Base-by-base conservation (phyloP, 495 filamentous ascomycete genomes). In the Aspergillus saccharolyticus region DNA sequence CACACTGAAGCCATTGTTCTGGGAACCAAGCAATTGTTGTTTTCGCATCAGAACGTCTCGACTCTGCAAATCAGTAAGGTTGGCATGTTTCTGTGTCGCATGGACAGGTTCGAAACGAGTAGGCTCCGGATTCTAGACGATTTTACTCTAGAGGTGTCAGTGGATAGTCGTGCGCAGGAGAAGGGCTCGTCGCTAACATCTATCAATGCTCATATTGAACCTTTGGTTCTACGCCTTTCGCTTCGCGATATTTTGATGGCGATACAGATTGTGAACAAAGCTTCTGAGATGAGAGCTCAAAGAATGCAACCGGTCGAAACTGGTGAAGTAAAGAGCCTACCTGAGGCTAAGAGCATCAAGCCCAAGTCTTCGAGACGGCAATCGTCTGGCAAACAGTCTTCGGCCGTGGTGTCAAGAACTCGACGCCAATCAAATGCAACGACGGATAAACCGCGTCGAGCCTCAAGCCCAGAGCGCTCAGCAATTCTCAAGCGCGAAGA, bases 71-170 rank as follows among this genome's bases (percentile, higher is more conserved):
- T 97, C 9, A 88, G 88, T 39, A 84, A 96, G 64, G 85, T 97
- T 46, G 95, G 94, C 55, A 97, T 98, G 92, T 98, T 97, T 71
- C 76, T 98, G 39, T 98, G 94, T 67, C 89, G 94, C 24, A 97
- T 98, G 95, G 94, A 98, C 66, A 88, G 88, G 59, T 96, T 96
- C 60, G 92, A 96, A 54, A 89, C 85, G 17, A 88, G 83, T 52
- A 81, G 89, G 39, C 82, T 97, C 43, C 85, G 95, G 20, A 96
- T 98, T 61, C 80, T 98, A 20, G 94, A 98, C 66, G 90, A 97
- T 66, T 97, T 97, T 70, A 96, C 91, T 8, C 67, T 97, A 28
- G 88, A 91, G 58, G 78, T 96, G 61, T 92, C 91, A 3, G 83
- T 97, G 78, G 91, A 97, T 64, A 94, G 81, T 64, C 78, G 84